phyloP scores from a whole-genome alignment of 805 yeast genomes.

The Saturnispora ahearnii region DNA sequence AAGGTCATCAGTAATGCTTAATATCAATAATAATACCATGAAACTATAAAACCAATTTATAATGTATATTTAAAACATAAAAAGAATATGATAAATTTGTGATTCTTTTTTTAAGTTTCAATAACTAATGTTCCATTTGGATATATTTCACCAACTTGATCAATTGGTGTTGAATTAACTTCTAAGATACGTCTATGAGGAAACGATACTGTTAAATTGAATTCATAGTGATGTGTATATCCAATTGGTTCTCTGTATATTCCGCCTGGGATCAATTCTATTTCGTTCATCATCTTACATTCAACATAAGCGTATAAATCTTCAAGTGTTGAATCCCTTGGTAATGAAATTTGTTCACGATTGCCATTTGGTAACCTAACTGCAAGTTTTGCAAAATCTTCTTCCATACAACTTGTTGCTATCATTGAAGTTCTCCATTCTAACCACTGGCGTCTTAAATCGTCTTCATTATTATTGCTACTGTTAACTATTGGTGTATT shows the following conservation, averaged over 20 bases:
- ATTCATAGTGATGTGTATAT: conserved; percentile 40
- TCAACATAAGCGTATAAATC: conserved; percentile 71
- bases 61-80: not conserved
- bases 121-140: conserved; percentile 50
- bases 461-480: conserved; percentile 33
- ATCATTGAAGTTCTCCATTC: conserved; percentile 34
- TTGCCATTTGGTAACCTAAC: conserved; percentile 57
- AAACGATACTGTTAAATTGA: conserved; percentile 45
- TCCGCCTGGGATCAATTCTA: conserved; percentile 26
- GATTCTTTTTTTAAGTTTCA: not conserved
- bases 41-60: not conserved
- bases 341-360: conserved; percentile 44
- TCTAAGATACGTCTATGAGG: conserved; percentile 41
- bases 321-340: conserved; percentile 38
- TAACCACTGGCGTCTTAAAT: conserved; percentile 31
- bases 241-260: conserved; percentile 17
- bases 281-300: conserved; percentile 25
- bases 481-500: not conserved
- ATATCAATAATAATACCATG: not conserved
- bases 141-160: conserved; percentile 39
- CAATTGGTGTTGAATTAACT: conserved; percentile 26
- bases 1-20: not conserved
- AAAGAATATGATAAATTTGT: not conserved
- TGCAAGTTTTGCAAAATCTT: conserved; percentile 51
- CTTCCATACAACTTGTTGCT: conserved; percentile 15